Evolutionary conservation across 148 eudicot species (phyloP).

Genomic region (Chenopodium formosanum): DNA sequence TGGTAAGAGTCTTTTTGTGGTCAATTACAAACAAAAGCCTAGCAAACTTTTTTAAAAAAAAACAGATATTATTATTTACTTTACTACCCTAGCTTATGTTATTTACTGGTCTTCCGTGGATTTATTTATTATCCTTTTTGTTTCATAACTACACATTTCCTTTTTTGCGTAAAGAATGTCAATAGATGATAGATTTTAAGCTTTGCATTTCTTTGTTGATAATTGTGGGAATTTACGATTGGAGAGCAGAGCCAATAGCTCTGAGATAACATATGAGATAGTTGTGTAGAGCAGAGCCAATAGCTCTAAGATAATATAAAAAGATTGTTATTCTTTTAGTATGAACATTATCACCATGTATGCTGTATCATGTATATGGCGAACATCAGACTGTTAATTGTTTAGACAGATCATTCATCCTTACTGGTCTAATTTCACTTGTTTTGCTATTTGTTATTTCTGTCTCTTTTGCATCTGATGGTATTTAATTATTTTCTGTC

Average conservation of each 20-base stretch:
- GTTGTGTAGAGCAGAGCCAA: background rate
- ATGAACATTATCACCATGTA: background rate
- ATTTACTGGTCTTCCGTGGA: background rate
- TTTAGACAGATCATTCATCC: too few relatives aligned
- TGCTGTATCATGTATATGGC: background rate
- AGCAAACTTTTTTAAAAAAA: background rate
- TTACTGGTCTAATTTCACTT: background rate
- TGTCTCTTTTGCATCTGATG: background rate
- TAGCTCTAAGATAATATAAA: background rate
- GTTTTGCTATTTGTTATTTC: background rate
- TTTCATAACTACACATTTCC: background rate
- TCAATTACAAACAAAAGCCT: background rate
- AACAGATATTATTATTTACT: background rate
- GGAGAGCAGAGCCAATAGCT: background rate
- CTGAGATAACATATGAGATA: background rate
- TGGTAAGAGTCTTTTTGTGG: too few relatives aligned
- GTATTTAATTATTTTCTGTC: background rate
- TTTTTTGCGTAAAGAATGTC: background rate
- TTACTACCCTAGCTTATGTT: background rate
- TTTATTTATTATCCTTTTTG: background rate
- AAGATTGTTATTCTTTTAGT: background rate
- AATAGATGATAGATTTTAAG: background rate
- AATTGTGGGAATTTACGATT: background rate
- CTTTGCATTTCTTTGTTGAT: background rate
- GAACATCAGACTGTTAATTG: background rate